Evolutionary conservation across 2,329 filamentous ascomycete genomes (phyloP).

Genomic region (Colletotrichum tropicicola): DNA sequence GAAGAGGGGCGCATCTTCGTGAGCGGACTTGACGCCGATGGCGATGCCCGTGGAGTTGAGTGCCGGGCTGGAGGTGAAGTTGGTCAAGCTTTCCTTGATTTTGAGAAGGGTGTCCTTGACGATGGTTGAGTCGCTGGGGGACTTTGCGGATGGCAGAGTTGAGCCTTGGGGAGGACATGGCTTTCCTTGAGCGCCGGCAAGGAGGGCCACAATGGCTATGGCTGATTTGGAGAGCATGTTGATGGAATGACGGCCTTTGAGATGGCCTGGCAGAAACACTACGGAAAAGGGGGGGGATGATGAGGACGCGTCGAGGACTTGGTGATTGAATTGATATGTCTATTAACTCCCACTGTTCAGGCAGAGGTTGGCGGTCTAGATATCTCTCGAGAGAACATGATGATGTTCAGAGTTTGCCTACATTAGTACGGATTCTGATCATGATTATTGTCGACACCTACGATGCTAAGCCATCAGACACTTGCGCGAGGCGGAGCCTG

Average conservation of each 20-base stretch:
- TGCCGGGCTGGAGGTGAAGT: slow-evolving; percentile 15
- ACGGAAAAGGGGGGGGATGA: too few relatives aligned
- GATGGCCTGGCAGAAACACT: not conserved
- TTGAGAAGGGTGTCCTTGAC: not conserved
- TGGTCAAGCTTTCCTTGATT: not conserved
- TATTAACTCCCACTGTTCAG: too few relatives aligned
- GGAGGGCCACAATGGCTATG: not conserved
- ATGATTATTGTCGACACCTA: too few relatives aligned
- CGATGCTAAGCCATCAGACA: not conserved
- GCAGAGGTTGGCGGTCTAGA: too few relatives aligned
- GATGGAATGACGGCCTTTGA: not conserved
- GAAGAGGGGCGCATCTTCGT: slow-evolving; percentile 47
- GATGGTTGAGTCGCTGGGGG: slow-evolving; percentile 5
- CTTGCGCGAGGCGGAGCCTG: not conserved
- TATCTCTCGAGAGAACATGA: too few relatives aligned
- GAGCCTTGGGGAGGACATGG: slow-evolving; percentile 3
- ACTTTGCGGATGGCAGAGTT: slow-evolving; percentile 2
- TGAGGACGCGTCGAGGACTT: too few relatives aligned
- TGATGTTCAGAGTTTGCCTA: too few relatives aligned
- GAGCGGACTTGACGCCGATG: slow-evolving; percentile 50
- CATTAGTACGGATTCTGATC: too few relatives aligned
- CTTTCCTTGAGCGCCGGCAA: slow-evolving; percentile 1
- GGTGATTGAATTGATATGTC: too few relatives aligned
- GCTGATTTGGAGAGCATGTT: not conserved
- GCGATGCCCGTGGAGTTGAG: slow-evolving; percentile 46